A percentile compares a stretch with the other conserved stretches of the same genome.
phyloP scores from a whole-genome alignment of 2,329 filamentous ascomycete genomes.

The Magnaporthiopsis incrustans region DNA sequence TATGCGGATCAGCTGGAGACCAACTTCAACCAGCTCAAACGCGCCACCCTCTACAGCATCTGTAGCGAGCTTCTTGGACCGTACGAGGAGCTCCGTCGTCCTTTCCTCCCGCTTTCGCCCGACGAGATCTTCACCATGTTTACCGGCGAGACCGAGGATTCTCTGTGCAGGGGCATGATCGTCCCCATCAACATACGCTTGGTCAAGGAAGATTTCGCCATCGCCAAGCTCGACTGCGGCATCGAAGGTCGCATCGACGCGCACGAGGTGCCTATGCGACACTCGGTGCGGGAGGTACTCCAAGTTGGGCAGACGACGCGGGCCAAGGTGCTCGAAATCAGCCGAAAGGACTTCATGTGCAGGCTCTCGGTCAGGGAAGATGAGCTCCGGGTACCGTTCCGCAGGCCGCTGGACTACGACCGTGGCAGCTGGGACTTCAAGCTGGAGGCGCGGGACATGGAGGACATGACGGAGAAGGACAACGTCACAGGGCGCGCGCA shows the following conservation, averaged over 20 bases:
- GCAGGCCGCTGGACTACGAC: constrained; percentile 60
- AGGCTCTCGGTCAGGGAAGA: constrained; percentile 82
- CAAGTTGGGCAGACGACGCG: constrained; percentile 75
- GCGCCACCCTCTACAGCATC: constrained; percentile 92
- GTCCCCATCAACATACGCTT: constrained; percentile 82
- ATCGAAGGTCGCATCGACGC: constrained; percentile 83
- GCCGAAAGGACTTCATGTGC: constrained; percentile 75
- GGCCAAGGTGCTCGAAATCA: constrained; percentile 80
- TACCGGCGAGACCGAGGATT: constrained; percentile 83
- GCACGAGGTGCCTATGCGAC: constrained; percentile 69
- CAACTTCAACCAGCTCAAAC: constrained; percentile 90
- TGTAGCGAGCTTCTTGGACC: constrained; percentile 86
- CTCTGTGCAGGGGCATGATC: constrained; percentile 83
- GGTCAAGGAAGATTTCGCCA: constrained; percentile 85
- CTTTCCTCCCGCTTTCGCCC: constrained; percentile 60
- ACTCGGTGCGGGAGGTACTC: constrained; percentile 66
- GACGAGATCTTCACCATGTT: constrained; percentile 94
- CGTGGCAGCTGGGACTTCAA: constrained; percentile 80
- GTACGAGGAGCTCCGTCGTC: constrained; percentile 86
- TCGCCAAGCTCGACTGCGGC: constrained; percentile 88
- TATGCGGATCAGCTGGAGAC: constrained; percentile 92
- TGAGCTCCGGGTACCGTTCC: constrained; percentile 64
- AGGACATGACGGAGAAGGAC: constrained; percentile 78
- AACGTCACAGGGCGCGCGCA: constrained; percentile 77
- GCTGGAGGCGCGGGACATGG: constrained; percentile 73